Conservation (phyloP, 208 protist genomes). For the Borovskyia barvae region DNA sequence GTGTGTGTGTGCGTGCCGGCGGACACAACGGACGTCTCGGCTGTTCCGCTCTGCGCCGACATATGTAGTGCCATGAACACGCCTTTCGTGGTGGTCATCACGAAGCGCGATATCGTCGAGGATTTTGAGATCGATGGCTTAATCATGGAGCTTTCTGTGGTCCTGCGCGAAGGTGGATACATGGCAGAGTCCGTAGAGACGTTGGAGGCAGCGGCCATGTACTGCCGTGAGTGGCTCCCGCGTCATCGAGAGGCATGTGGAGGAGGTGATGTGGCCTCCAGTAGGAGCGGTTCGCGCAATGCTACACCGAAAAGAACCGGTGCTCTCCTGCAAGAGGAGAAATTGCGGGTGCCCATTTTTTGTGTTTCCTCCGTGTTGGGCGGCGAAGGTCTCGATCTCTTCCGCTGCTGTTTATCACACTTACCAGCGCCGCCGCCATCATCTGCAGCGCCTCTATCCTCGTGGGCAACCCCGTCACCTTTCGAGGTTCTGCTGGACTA, state of each 20-base stretch:
- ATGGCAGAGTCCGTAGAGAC: conserved; percentile 37
- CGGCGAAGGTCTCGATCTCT: conserved; percentile 42
- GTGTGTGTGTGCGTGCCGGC: conserved; percentile 70
- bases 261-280: conserved; percentile 16
- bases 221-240: conserved; percentile 28
- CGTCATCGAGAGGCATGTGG: conserved; percentile 32
- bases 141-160: conserved; percentile 73
- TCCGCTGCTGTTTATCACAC: conserved; percentile 45
- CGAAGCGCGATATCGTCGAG: conserved; percentile 92
- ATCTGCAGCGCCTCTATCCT: conserved; percentile 14
- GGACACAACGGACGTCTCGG: conserved; percentile 25
- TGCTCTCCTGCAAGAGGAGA: not conserved
- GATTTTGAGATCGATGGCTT: conserved; percentile 93
- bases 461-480: conserved; percentile 24
- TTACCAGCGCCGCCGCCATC: conserved; percentile 24
- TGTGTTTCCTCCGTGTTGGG: conserved; percentile 59
- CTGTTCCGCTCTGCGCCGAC: conserved; percentile 80
- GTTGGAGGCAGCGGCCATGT: conserved; percentile 20
- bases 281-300: not conserved
- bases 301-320: not conserved
- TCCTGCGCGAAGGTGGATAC: conserved; percentile 41
- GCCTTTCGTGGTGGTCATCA: conserved; percentile 92
- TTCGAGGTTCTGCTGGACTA: conserved; percentile 86
- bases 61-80: conserved; percentile 92
- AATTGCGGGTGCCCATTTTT: conserved; percentile 55